Percentiles rank a stretch among this genome's conserved stretches.
Conservation (phyloP, 768 basidiomycete genomes). For the Podaxis sp. region DNA sequence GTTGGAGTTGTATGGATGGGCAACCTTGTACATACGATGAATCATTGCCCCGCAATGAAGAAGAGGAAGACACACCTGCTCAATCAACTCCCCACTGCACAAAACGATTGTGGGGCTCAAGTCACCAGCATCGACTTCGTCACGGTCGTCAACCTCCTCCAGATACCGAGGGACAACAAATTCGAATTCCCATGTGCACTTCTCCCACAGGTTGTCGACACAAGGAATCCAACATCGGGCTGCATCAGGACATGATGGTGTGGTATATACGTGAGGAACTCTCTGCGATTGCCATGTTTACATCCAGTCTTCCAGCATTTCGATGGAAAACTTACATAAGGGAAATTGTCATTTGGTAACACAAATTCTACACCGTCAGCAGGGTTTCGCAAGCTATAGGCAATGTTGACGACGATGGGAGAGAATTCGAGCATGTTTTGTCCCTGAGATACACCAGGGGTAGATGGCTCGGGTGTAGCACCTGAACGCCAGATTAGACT, state of each 20-base stretch:
- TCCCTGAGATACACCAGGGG: slow-evolving; percentile 43
- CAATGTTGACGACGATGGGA: slow-evolving; percentile 73
- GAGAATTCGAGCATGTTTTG: slow-evolving; percentile 60
- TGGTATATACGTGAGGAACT: slow-evolving; percentile 91
- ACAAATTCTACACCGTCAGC: slow-evolving; percentile 86
- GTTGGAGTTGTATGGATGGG: slow-evolving; percentile 90
- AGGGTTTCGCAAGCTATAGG: slow-evolving; percentile 81
- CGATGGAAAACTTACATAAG: slow-evolving; percentile 60
- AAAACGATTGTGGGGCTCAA: slow-evolving; percentile 82
- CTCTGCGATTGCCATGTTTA: slow-evolving; percentile 50
- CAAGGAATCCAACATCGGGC: slow-evolving; percentile 99
- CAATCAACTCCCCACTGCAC: slow-evolving; percentile 92
- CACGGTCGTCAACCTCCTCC: slow-evolving; percentile 56
- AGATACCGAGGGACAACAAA: slow-evolving; percentile 88
- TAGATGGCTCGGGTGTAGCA: slow-evolving; percentile 83
- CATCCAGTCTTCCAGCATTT: neutral
- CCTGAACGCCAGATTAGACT: slow-evolving; percentile 34
- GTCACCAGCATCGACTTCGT: slow-evolving; percentile 47
- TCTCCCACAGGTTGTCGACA: slow-evolving; percentile 91
- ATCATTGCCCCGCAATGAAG: slow-evolving; percentile 11
- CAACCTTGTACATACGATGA: slow-evolving; percentile 52
- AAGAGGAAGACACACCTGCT: slow-evolving; percentile 62
- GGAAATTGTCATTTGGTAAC: slow-evolving; percentile 76
- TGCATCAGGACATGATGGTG: slow-evolving; percentile 82
- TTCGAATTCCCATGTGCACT: slow-evolving; percentile 98